Base-by-base conservation (phyloP, 148 eudicot genomes). In the Gaultheria prostrata region DNA sequence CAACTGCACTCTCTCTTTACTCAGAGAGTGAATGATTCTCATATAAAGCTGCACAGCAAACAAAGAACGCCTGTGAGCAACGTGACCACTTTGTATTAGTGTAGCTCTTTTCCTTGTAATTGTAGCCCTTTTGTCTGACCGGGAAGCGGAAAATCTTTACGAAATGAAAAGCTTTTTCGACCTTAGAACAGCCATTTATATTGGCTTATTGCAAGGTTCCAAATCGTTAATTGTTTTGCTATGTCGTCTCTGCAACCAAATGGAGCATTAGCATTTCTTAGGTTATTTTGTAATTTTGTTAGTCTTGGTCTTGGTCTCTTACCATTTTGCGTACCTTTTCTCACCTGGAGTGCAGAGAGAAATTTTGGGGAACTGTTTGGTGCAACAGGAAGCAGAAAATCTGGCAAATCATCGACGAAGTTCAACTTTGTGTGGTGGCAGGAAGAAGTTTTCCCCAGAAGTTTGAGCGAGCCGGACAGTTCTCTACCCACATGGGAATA, bases 1-100 rank as follows among this genome's bases (percentile, higher is more conserved):
- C 80, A 77, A 65, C 88, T 54, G 69, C 86, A 78, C 53, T 53
- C 48, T 33, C 79, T 51, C 20, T 65, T 26, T 45, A 51, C 78
- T 71, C 78, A 24, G 56, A 80, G 82, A 69, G 72, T 48, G 85
- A 82, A 51, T 30, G 50, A 54, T 12, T 74, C 35, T 56, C 26
- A 21, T 18, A 15, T 20, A 69, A 65, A 26, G 69, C 73, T 70
- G 56, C 77, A 54, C 59, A 49, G n/a, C 20, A 63, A 43, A 75
- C 49, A 45, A 43, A 15, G 14, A 65, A 80, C 65, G 84, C 59
- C 39, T 32, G 65, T 26, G 81, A 56, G 81, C 81, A 82, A 81
- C 83, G 83, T 80, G n/a, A 70, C 56, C 30, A 2, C 51, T 33
- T 69, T 30, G 71, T 45, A 65, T n/a, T 63, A 45, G 28, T 43